Base-by-base conservation (phyloP, 495 filamentous ascomycete genomes). In the Niebla homalea region DNA sequence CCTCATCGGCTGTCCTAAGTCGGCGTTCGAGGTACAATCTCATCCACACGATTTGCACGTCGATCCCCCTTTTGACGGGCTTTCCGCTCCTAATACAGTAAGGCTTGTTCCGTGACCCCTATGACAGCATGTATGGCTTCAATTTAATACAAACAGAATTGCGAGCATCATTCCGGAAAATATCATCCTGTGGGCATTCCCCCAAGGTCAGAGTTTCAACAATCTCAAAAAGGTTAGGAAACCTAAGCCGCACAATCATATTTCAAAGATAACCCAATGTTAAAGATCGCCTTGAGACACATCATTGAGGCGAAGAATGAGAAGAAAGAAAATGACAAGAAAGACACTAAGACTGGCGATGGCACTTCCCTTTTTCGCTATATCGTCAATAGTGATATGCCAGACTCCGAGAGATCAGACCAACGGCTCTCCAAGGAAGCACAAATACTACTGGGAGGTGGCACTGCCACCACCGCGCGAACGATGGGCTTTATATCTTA, bases 401-500 rank as follows among this genome's bases (percentile, higher is more conserved):
- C 62, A 4, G 55, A 52, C 29, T 60, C 58, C 2, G 67, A 69
- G 41, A 41, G 37, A 12, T 52, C 58, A 0, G 47, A 46, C 12
- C 52, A 62, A 25, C 58, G 63, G 1, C 49, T 66, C 10, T 32
- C 51, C 6, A 57, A 51, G 46, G 63, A 66, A 50, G 63, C 58
- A 5, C 50, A 58, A 26, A 26, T 62, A 1, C 40, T 66, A 10
- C 41, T 64, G 7, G 58, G 54, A 4, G 60, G 36, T 26, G 62
- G 62, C 10, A 63, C 63, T 0, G 51, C 51, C n/a, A 63, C 41
- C 12, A 63, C 56, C 15, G 60, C 58, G 10, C 56, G 60, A n/a
- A 57, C 56, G 16, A 32, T 64, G 8, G 26, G 43, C 39, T 62
- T 57, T 14, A 54, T 58, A 10, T 50, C 46, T 18, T 66, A 52